A percentile compares a stretch with the other conserved stretches of the same genome.
Conservation (phyloP, 2,329 filamentous ascomycete species). For the Madurella mycetomatis region DNA sequence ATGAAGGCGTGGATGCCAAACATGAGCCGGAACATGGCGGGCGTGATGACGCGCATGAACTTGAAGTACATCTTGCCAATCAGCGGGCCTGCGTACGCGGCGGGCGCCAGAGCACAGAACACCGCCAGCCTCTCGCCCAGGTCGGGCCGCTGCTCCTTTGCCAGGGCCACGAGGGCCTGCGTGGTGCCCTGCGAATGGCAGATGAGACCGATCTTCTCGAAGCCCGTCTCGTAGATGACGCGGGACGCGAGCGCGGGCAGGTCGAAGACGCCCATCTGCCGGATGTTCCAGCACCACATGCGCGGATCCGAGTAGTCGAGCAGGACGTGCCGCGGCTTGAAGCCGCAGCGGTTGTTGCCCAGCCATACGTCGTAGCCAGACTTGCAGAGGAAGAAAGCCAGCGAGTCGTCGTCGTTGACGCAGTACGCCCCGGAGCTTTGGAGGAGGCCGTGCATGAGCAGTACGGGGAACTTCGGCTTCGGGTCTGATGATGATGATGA, state of each 20-base stretch:
- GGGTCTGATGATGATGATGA: constrained; percentile 44
- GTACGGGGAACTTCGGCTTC: constrained; percentile 69
- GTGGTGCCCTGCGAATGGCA: constrained; percentile 91
- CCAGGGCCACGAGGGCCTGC: constrained; percentile 79
- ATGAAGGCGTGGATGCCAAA: constrained; percentile 95
- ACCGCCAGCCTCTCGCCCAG: constrained; percentile 78
- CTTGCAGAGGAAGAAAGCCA: constrained; percentile 90
- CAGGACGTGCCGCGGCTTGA: constrained; percentile 68
- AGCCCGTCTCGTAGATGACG: constrained; percentile 77
- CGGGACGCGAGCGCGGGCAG: constrained; percentile 75
- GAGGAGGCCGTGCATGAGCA: constrained; percentile 82
- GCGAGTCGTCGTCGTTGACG: constrained; percentile 80
- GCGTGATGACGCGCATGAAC: constrained; percentile 79
- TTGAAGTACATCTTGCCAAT: constrained; percentile 88
- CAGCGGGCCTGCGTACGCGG: constrained; percentile 81
- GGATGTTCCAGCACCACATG: constrained; percentile 97
- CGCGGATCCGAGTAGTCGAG: constrained; percentile 72
- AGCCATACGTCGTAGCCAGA: constrained; percentile 93
- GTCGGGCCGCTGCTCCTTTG: constrained; percentile 84
- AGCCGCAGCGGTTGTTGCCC: constrained; percentile 88
- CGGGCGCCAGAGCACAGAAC: constrained; percentile 86
- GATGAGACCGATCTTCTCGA: constrained; percentile 75
- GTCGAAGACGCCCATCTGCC: constrained; percentile 89
- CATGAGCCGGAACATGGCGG: constrained; percentile 69
- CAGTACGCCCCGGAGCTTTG: constrained; percentile 88